Conservation (phyloP, 345 rosid species). For the Syzygium oleosum region DNA sequence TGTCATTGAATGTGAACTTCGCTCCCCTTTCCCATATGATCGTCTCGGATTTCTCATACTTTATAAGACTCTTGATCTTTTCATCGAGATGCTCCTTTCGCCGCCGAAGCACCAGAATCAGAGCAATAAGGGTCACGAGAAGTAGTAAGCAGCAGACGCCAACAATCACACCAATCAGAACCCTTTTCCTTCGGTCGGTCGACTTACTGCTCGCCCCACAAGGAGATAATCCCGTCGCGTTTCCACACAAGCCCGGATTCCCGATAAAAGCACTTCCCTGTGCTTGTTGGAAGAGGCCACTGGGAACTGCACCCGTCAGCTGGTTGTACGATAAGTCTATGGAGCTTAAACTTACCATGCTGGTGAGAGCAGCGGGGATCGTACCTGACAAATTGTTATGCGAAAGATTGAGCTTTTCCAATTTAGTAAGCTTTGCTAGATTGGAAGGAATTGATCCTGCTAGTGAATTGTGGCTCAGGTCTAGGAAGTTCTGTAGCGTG, state of each 20-base stretch:
- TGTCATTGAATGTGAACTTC: slow-evolving; percentile 45
- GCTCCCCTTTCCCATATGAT: slow-evolving; percentile 53
- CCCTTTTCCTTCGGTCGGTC: slow-evolving; percentile 9
- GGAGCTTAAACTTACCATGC: slow-evolving; percentile 32
- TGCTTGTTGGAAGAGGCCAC: slow-evolving; percentile 29
- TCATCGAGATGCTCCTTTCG: slow-evolving; percentile 15
- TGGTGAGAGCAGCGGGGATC: slow-evolving; percentile 38
- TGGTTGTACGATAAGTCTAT: slow-evolving; percentile 52
- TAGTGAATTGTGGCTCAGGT: slow-evolving; percentile 61
- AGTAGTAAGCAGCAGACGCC: slow-evolving; percentile 19
- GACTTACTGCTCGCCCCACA: slow-evolving; percentile 20
- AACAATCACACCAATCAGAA: slow-evolving; percentile 24
- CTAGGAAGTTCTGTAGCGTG: slow-evolving; percentile 27
- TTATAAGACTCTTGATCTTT: slow-evolving; percentile 6
- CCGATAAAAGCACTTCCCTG: slow-evolving; percentile 26
- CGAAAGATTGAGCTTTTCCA: slow-evolving; percentile 50
- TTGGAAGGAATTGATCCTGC: slow-evolving; percentile 42
- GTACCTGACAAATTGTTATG: slow-evolving; percentile 42
- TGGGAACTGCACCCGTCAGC: slow-evolving; percentile 44
- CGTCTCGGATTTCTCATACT: slow-evolving; percentile 9
- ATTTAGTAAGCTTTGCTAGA: slow-evolving; percentile 20
- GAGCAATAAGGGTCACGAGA: slow-evolving; percentile 4
- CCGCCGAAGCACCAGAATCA: not conserved
- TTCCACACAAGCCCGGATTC: slow-evolving; percentile 58
- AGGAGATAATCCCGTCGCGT: slow-evolving; percentile 25